Base-by-base conservation (phyloP, 169 alveolate species). In the Plasmodium fragile region DNA sequence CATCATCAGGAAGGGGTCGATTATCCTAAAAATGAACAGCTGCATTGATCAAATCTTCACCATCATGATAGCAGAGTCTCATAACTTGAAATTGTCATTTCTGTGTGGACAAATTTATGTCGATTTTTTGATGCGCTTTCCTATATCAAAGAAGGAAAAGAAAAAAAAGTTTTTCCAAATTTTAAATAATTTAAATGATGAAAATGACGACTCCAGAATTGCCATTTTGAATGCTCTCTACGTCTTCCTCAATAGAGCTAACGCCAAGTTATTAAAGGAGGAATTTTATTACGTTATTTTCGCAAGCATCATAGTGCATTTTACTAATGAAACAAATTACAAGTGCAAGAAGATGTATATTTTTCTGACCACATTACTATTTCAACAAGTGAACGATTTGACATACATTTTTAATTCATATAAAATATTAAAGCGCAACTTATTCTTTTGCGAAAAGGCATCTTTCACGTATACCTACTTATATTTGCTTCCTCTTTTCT, bases 21-120 rank as follows among this genome's bases (percentile, higher is more conserved):
- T 91, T 30, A 34, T 91, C 11, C 39, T 91, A 69, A 91, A 91
- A 91, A 91, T 91, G 36, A 81, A 81, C 72, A 59, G 79, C 53
- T 91, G 94, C 30, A 43, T 91, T 32, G 92, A 91, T 28, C 83
- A 91, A 77, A 91, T 91, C 8, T 91, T 91, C 55, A 69, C 34
- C 36, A 91, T 91, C 34, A 91, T 91, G 94, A 70, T 91, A 80
- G 84, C 80, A 81, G 94, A 91, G 55, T 79, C 94, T 3, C 84
- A 91, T 39, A 69, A 91, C n/a, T 45, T 91, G 81, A 91, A 91
- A 81, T 70, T 91, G 71, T 73, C 94, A 32, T 91, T 91, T 91
- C 53, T 91, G 43, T 91, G 94, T 81, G 94, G 94, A 30, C 94
- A 91, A 16, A 91, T 91, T 36, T 91, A 91, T 70, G 82, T 91